Evolutionary conservation across 2,329 filamentous ascomycete species (phyloP).

Genomic region (Nemania sp.): DNA sequence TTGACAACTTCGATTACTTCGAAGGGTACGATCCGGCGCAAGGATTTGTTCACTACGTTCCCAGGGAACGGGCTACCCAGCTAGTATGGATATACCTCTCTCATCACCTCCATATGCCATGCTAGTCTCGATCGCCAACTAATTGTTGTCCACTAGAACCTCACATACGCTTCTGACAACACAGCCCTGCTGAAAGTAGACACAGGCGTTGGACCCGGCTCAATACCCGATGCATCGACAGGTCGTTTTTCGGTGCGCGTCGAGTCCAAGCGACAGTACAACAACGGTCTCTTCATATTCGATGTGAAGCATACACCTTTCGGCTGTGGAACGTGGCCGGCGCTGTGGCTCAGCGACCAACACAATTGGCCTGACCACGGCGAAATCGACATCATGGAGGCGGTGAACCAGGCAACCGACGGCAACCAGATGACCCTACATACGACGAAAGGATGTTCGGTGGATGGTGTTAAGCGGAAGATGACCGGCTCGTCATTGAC

Average conservation of each 20-base stretch:
- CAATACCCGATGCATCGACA: constrained; percentile 55
- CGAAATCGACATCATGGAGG: constrained; percentile 68
- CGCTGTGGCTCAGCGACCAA: constrained; percentile 67
- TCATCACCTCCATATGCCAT: neutral
- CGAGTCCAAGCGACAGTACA: constrained; percentile 63
- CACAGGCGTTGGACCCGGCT: constrained; percentile 55
- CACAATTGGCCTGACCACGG: constrained; percentile 66
- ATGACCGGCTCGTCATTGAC: constrained; percentile 52
- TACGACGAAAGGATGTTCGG: constrained; percentile 56
- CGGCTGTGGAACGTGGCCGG: constrained; percentile 68
- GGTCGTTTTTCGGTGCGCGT: constrained; percentile 68
- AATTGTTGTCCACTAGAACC: constrained; percentile 51
- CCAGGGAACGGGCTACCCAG: constrained; percentile 45
- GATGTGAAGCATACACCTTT: constrained; percentile 67
- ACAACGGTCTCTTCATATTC: constrained; percentile 69
- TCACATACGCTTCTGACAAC: constrained; percentile 61
- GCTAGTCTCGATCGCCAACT: neutral
- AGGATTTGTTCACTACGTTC: constrained; percentile 61
- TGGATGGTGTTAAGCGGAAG: constrained; percentile 58
- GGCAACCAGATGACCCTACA: constrained; percentile 67
- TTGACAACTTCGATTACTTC: constrained; percentile 61
- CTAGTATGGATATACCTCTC: constrained; percentile 43
- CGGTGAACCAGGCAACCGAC: constrained; percentile 56
- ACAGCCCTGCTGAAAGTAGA: constrained; percentile 65
- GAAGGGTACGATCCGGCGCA: constrained; percentile 54